Base-by-base conservation (phyloP, 768 basidiomycete species). In the Tephrocybe sp. region DNA sequence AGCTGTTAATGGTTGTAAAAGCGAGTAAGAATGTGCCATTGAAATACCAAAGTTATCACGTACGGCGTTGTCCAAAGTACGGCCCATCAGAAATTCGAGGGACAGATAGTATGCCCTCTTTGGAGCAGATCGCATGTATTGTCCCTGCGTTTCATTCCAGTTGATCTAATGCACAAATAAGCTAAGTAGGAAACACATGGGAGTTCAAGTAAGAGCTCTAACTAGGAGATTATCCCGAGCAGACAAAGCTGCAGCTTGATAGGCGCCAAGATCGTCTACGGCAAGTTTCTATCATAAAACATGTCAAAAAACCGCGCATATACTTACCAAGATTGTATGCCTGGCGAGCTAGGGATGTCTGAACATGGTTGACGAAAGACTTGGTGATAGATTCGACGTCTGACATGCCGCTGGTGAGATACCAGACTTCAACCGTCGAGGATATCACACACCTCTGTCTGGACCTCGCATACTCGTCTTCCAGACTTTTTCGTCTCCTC, bases 51-150 rank as follows among this genome's bases (percentile, higher is more conserved):
- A 64, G n/a, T n/a, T n/a, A n/a, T n/a, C 49, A 58, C 65, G n/a
- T 59, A 76, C 78, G 11, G 79, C 79, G 54, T 85, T 85, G 54
- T 89, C 86, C 45, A 89, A 77, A 2, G 86, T 87, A 23, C 88
- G 79, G 39, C 89, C 85, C 86, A 91, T 89, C 59, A 94, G 71
- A 69, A 93, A 97, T 69, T 97, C 96, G 48, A 98, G 82, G 36
- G 92, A 96, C 53, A 98, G 82, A 69, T 98, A 99, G 75, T 98
- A 98, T 11, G 91, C 91, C 53, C 91, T 78, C 62, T 95, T 94
- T 20, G 91, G 92, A 33, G 82, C 75, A 65, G 90, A 94, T 62
- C 89, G 85, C 43, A 87, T 87, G 67, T 86, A 80, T 48, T 82
- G 72, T 52, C 87, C 64, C 60, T 91, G 85, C 6, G 90, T 93